A percentile compares a stretch with the other conserved stretches of the same genome.
These are phyloP conservation scores for Fomitopsis serialis DNA, from an alignment of 768 basidiomycete species.

Conservation along the genomic window DNA sequence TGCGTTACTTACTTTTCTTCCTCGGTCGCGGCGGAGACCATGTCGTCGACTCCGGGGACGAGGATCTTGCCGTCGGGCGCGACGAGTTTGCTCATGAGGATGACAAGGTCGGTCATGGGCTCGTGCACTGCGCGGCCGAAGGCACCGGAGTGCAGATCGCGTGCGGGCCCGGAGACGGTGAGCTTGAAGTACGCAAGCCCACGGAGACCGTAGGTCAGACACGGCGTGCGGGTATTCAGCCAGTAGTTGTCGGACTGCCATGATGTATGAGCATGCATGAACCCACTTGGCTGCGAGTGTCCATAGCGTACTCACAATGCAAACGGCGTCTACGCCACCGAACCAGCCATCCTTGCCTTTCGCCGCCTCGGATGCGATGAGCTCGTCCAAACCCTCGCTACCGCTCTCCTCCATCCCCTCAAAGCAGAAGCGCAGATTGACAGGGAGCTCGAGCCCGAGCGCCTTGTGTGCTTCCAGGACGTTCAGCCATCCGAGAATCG, in stretches of 20 bases:
- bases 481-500: constrained; percentile 85
- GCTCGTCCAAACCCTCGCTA: constrained; percentile 84
- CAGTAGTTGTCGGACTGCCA: constrained; percentile 91
- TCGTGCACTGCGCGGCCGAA: constrained; percentile 81
- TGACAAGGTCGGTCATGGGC: constrained; percentile 92
- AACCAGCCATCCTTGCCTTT: constrained; percentile 70
- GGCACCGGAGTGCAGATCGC: constrained; percentile 88
- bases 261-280: not conserved
- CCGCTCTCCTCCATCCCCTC: constrained; percentile 98
- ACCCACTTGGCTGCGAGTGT: not conserved
- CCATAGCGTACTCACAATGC: constrained; percentile 58
- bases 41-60: constrained; percentile 83
- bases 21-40: constrained; percentile 68
- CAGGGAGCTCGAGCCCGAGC: constrained; percentile 66
- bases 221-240: constrained; percentile 78
- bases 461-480: constrained; percentile 80
- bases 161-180: constrained; percentile 74
- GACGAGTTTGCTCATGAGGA: constrained; percentile 82
- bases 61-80: constrained; percentile 75
- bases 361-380: constrained; percentile 70
- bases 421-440: constrained; percentile 88
- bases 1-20: constrained; percentile 54
- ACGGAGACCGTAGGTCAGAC: constrained; percentile 82
- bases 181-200: constrained; percentile 86
- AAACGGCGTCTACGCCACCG: constrained; percentile 84